Conservation (phyloP, 441 rosid species). For the Gossypium gossypioides region DNA sequence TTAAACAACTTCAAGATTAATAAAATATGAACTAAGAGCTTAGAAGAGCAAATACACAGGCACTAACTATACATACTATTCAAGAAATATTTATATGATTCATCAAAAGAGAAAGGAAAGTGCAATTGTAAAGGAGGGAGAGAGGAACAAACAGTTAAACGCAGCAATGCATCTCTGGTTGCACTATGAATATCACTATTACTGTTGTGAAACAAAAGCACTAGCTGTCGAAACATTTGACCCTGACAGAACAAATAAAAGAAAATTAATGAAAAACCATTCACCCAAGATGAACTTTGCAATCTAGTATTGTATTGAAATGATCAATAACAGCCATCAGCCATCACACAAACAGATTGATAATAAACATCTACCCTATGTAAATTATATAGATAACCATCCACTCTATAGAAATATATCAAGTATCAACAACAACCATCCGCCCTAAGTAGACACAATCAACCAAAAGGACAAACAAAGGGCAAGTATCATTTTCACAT, state of each 20-base stretch:
- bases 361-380: background rate
- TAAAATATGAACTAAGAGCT: background rate
- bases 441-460: background rate
- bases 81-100: background rate
- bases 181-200: conserved; percentile 61
- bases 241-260: conserved; percentile 34
- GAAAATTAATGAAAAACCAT: conserved; percentile 1
- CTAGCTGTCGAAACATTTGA: conserved; percentile 53
- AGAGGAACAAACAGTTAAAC: conserved; percentile 54
- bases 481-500: background rate
- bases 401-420: background rate
- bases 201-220: conserved; percentile 45
- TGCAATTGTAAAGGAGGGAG: conserved; percentile 6
- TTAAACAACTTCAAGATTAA: background rate
- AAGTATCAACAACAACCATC: background rate
- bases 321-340: background rate
- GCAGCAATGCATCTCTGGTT: conserved; percentile 65
- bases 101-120: background rate
- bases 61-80: background rate
- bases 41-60: background rate
- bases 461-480: background rate
- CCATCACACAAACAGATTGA: background rate
- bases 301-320: background rate
- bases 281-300: background rate
- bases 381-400: background rate